phyloP scores from a whole-genome alignment of 306 rosid genomes.

The Arachis hypogaea region DNA sequence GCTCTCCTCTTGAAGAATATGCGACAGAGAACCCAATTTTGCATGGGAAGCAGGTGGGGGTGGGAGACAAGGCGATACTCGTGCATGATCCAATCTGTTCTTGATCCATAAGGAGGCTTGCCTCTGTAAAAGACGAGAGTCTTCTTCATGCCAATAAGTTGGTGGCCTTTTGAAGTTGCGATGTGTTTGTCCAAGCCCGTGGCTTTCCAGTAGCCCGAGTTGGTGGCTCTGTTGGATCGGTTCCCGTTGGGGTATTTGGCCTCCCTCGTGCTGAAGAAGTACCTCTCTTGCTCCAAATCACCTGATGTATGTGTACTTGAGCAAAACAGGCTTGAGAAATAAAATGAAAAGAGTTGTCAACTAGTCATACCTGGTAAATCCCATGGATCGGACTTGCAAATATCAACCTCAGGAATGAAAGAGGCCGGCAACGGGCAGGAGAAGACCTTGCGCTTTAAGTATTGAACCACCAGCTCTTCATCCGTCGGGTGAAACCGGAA shows the following conservation, averaged over 20 bases:
- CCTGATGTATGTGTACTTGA: conserved; percentile 40
- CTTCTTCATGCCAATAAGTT: conserved; percentile 82
- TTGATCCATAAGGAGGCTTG: conserved; percentile 82
- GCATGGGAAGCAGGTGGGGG: conserved; percentile 39
- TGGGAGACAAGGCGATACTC: conserved; percentile 70
- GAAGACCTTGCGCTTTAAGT: conserved; percentile 77
- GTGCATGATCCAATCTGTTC: conserved; percentile 99
- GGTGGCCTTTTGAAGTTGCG: conserved; percentile 47
- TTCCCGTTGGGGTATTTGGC: conserved; percentile 94
- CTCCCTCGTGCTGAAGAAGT: conserved; percentile 90
- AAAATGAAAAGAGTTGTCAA: background rate
- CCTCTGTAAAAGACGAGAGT: conserved; percentile 94
- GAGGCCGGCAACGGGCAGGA: conserved; percentile 89
- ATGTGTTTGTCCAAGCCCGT: conserved; percentile 92
- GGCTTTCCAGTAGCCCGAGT: conserved; percentile 95
- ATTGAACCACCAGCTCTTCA: conserved; percentile 84
- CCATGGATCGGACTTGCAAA: conserved; percentile 97
- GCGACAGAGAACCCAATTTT: conserved; percentile 91
- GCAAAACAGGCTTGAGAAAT: background rate
- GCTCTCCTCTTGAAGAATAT: conserved; percentile 85
- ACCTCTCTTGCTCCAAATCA: conserved; percentile 80
- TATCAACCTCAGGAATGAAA: conserved; percentile 83
- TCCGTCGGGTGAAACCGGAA: conserved; percentile 96
- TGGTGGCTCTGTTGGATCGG: conserved; percentile 90
- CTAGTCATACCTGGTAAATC: conserved; percentile 79